Conservation (phyloP, 177 flowering plant genomes). For the Vitis hybrid region DNA sequence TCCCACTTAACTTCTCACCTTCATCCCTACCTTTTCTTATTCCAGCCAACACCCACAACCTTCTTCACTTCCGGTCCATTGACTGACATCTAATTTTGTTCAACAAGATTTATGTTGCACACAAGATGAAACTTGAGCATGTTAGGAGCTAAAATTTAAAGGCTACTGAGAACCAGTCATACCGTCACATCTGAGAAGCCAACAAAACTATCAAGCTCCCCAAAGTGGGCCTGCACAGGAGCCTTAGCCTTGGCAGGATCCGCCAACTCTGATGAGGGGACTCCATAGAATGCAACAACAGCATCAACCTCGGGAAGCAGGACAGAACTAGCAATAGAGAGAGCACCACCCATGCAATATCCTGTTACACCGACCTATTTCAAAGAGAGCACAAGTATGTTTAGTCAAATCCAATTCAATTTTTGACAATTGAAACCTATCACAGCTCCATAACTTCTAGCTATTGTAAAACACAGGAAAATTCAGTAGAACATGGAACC, state of each 20-base stretch:
- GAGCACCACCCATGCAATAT: constrained; percentile 95
- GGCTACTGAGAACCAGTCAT: constrained; percentile 13
- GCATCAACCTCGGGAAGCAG: constrained; percentile 79
- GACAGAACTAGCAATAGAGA: constrained; percentile 85
- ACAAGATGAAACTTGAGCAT: not conserved
- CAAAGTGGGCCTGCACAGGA: constrained; percentile 95
- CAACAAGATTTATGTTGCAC: not conserved
- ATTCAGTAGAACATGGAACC: not conserved
- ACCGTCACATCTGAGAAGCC: constrained; percentile 89
- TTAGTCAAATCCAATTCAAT: not conserved
- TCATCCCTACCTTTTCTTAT: too few relatives aligned
- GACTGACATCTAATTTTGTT: not conserved
- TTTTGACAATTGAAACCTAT: not conserved
- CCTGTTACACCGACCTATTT: constrained; percentile 87
- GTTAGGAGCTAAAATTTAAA: not conserved
- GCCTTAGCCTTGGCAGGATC: constrained; percentile 82
- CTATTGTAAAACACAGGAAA: not conserved
- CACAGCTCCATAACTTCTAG: not conserved
- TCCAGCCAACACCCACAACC: too few relatives aligned
- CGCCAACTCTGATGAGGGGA: constrained; percentile 75
- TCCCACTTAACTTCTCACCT: too few relatives aligned
- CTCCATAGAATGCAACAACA: constrained; percentile 88
- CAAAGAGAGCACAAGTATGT: constrained; percentile 3
- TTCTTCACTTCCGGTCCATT: too few relatives aligned
- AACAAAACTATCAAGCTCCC: constrained; percentile 75